Evolutionary conservation across 2,329 filamentous ascomycete genomes (phyloP).

Genomic region (Cyphellophora europaea): DNA sequence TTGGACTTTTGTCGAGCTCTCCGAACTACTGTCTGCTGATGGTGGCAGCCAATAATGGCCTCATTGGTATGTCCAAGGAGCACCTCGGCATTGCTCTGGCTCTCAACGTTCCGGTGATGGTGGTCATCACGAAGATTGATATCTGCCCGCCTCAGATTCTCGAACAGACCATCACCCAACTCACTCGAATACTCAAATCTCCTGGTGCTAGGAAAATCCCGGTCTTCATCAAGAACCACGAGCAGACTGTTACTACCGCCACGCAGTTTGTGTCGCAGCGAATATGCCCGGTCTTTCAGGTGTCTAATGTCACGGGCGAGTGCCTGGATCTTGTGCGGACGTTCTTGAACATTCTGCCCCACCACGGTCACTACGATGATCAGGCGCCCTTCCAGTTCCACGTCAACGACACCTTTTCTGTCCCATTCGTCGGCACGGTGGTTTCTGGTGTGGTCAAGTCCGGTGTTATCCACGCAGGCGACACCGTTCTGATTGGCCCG

Average conservation of each 20-base stretch:
- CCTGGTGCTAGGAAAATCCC: slow-evolving; percentile 92
- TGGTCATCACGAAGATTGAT: slow-evolving; percentile 95
- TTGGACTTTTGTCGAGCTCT: slow-evolving; percentile 85
- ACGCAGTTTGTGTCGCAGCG: slow-evolving; percentile 91
- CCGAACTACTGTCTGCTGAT: slow-evolving; percentile 97
- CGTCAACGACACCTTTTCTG: slow-evolving; percentile 95
- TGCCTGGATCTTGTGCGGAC: slow-evolving; percentile 82
- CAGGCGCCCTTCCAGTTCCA: slow-evolving; percentile 88
- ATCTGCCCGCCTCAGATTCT: slow-evolving; percentile 95
- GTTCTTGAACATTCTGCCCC: slow-evolving; percentile 90
- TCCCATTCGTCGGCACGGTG: slow-evolving; percentile 92
- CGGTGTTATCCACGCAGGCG: slow-evolving; percentile 81
- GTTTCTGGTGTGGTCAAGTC: slow-evolving; percentile 88
- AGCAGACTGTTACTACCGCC: slow-evolving; percentile 90
- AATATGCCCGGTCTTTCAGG: slow-evolving; percentile 95
- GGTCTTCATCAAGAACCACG: slow-evolving; percentile 83
- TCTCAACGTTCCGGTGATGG: slow-evolving; percentile 94
- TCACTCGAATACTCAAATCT: slow-evolving; percentile 87
- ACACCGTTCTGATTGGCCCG: slow-evolving; percentile 78
- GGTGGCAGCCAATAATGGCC: slow-evolving; percentile 95
- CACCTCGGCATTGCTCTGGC: slow-evolving; percentile 91
- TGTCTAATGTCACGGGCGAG: slow-evolving; percentile 93
- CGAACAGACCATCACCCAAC: slow-evolving; percentile 82
- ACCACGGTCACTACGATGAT: slow-evolving; percentile 84
- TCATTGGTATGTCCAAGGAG: slow-evolving; percentile 98